Conservation (phyloP, 2,329 filamentous ascomycete species). For the Alternaria conjuncta region DNA sequence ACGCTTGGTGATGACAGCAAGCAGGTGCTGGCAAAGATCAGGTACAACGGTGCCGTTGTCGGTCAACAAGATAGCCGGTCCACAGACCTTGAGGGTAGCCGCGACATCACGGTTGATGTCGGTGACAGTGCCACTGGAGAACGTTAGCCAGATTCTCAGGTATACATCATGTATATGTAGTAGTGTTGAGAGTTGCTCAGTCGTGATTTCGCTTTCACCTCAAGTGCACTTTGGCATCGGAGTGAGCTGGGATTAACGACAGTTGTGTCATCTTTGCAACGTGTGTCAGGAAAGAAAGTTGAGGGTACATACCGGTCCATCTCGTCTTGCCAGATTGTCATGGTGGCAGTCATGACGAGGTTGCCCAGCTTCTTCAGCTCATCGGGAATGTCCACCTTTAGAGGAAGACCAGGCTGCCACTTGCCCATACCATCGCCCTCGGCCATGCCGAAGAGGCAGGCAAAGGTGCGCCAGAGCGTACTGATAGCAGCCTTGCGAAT, state of each 20-base stretch:
- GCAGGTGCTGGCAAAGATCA: conserved; percentile 76
- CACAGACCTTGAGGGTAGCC: conserved; percentile 87
- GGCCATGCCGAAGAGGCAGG: conserved; percentile 85
- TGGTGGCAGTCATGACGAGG: conserved; percentile 81
- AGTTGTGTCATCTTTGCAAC: conserved; percentile 74
- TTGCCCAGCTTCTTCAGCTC: conserved; percentile 86
- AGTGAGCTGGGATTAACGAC: conserved; percentile 99
- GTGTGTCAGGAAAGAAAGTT: conserved; percentile 6
- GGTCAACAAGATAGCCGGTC: conserved; percentile 81
- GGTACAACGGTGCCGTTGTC: conserved; percentile 69
- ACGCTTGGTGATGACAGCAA: conserved; percentile 82
- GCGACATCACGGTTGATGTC: conserved; percentile 95
- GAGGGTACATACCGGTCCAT: conserved; percentile 80
- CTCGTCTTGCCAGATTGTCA: conserved; percentile 87
- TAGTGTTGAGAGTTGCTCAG: conserved; percentile 58
- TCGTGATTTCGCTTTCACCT: conserved; percentile 80
- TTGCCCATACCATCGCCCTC: conserved; percentile 79
- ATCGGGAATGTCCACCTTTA: conserved; percentile 77
- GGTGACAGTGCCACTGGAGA: conserved; percentile 77
- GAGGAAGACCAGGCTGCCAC: conserved; percentile 87
- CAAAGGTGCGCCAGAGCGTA: conserved; percentile 92
- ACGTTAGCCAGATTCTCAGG: conserved; percentile 26
- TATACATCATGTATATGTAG: conserved; percentile 17
- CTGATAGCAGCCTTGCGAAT: conserved; percentile 90
- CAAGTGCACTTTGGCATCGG: conserved; percentile 86